A percentile compares a stretch with the other conserved stretches of the same genome.
Conservation (phyloP, 164 flowering plant genomes). For the Chimonanthus salicifolius region DNA sequence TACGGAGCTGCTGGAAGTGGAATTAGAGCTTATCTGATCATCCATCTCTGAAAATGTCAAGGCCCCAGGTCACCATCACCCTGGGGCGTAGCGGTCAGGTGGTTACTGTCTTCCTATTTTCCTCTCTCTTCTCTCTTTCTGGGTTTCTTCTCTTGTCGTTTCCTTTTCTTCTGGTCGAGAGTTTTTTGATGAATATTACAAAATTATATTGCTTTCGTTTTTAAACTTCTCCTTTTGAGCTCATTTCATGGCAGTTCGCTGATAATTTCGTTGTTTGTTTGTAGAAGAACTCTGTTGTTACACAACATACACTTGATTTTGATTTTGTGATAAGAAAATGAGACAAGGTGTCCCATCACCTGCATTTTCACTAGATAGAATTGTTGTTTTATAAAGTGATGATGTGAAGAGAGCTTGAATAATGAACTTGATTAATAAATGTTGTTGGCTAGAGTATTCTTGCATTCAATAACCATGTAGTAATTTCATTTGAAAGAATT, state of each 20-base stretch:
- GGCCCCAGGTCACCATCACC: conserved; percentile 62
- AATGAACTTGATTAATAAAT: neutral
- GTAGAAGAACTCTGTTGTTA: too few relatives aligned
- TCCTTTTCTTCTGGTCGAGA: neutral
- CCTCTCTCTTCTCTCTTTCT: neutral
- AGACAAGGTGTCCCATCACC: neutral
- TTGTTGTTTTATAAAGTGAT: neutral
- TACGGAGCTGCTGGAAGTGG: neutral
- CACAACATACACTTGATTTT: neutral
- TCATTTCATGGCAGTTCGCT: neutral
- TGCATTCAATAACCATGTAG: neutral
- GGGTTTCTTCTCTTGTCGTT: neutral
- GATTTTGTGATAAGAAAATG: neutral
- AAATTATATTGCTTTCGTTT: neutral
- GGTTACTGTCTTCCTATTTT: neutral
- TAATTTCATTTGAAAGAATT: neutral
- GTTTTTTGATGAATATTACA: neutral
- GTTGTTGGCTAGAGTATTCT: neutral
- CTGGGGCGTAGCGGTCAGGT: conserved; percentile 74
- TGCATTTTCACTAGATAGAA: neutral
- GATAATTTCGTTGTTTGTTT: neutral
- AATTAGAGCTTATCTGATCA: neutral
- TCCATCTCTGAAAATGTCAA: conserved; percentile 26
- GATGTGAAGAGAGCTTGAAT: neutral
- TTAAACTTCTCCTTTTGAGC: neutral